A percentile compares a stretch with the other conserved stretches of the same genome.
These are phyloP conservation scores for Botrytis cinerea DNA, from an alignment of 2,329 filamentous ascomycete species.

Conservation along the genomic window DNA sequence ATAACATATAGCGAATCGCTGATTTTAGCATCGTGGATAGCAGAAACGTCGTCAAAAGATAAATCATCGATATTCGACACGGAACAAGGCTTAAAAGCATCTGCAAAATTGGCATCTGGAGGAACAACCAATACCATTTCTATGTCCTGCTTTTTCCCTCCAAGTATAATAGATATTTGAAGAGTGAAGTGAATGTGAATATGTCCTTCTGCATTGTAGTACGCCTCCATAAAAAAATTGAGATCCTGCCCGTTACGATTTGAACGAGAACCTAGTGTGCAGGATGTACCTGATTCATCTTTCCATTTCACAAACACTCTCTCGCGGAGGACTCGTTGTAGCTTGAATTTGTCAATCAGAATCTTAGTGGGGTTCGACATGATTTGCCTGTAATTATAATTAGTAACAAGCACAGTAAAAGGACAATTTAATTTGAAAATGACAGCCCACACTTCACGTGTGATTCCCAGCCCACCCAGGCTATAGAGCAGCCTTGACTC, in stretches of 20 bases:
- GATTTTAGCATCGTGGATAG: background rate
- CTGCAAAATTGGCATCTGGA: background rate
- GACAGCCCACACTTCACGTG: constrained; percentile 7
- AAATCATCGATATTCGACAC: background rate
- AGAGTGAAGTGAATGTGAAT: background rate
- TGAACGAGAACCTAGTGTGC: background rate
- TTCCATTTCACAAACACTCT: constrained; percentile 15
- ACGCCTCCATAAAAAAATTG: background rate
- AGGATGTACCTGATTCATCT: constrained; percentile 3
- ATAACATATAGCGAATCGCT: background rate
- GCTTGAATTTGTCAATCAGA: background rate
- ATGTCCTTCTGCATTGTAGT: background rate
- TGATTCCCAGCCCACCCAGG: constrained; percentile 19
- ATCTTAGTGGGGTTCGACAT: background rate
- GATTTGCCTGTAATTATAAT: background rate
- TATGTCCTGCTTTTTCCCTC: background rate
- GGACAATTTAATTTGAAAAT: background rate
- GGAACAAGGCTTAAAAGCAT: background rate
- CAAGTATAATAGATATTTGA: background rate
- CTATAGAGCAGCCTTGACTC: constrained; percentile 21
- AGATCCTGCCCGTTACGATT: background rate
- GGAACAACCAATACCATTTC: background rate
- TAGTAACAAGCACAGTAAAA: background rate
- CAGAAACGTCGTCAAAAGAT: background rate
- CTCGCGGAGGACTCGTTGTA: background rate